Evolutionary conservation across 2,329 filamentous ascomycete species (phyloP).

Genomic region (Raffaelea deltoideospora): DNA sequence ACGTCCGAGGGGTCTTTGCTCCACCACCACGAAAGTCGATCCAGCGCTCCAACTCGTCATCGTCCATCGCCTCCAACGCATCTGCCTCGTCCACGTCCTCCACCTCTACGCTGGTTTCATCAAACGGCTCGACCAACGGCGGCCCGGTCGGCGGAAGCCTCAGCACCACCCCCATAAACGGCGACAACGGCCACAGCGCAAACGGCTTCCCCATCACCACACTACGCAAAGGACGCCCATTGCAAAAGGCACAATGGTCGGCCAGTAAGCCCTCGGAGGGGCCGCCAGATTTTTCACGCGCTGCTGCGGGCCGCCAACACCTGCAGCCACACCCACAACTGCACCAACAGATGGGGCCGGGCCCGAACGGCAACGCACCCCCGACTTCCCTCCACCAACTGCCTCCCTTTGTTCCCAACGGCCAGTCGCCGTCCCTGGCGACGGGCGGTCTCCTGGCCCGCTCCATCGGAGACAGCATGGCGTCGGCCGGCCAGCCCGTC

Average conservation of each 20-base stretch:
- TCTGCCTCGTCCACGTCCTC: conserved; percentile 42
- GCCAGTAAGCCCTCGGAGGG: conserved; percentile 30
- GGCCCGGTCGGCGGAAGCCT: conserved; percentile 24
- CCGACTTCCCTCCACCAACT: conserved; percentile 22
- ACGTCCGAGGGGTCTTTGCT: conserved; percentile 76
- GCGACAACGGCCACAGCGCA: conserved; percentile 18
- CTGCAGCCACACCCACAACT: no score
- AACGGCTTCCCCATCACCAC: conserved; percentile 35
- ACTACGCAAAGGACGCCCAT: conserved; percentile 32
- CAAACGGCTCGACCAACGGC: conserved; percentile 46
- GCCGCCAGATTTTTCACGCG: conserved; percentile 31
- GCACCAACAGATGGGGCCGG: conserved; percentile 20
- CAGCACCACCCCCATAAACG: background rate
- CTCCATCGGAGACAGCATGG: conserved; percentile 38
- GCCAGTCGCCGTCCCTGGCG: conserved; percentile 21
- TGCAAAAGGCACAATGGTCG: conserved; percentile 35
- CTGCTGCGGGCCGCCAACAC: conserved; percentile 20
- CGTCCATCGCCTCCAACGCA: conserved; percentile 57
- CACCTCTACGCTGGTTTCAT: conserved; percentile 48
- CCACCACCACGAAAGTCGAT: conserved; percentile 76
- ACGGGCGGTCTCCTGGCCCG: conserved; percentile 39
- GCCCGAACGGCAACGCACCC: conserved; percentile 27
- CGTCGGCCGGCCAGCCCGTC: conserved; percentile 53
- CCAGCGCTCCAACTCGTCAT: conserved; percentile 81
- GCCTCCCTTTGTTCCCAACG: conserved; percentile 20